These are phyloP conservation scores for Rhizopogon vesiculosus DNA, from an alignment of 768 basidiomycete species.

Conservation along the genomic window DNA sequence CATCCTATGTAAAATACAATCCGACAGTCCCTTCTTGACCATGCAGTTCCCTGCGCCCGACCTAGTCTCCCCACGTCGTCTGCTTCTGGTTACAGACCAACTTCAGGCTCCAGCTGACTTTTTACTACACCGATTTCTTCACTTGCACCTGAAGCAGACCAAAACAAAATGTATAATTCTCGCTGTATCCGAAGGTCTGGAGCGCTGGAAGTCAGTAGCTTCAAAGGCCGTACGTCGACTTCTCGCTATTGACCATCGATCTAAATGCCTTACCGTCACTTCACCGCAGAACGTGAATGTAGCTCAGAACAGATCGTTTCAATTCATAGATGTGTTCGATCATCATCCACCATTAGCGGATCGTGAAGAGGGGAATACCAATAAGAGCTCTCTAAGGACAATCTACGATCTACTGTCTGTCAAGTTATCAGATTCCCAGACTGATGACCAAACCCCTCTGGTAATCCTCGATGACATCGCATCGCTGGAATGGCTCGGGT, in stretches of 20 bases:
- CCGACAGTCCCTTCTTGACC: not conserved
- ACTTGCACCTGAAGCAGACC: constrained; percentile 46
- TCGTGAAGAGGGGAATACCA: constrained; percentile 4
- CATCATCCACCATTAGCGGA: constrained; percentile 22
- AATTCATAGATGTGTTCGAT: constrained; percentile 50
- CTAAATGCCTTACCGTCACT: not conserved
- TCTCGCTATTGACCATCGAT: not conserved
- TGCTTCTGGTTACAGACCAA: constrained; percentile 67
- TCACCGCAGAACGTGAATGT: constrained; percentile 28
- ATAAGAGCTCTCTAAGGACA: constrained; percentile 19
- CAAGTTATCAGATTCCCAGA: constrained; percentile 12
- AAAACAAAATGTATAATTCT: constrained; percentile 43
- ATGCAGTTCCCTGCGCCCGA: constrained; percentile 51
- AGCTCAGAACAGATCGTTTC: constrained; percentile 34
- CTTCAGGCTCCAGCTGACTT: constrained; percentile 71
- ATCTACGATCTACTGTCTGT: constrained; percentile 33
- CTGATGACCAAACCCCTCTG: constrained; percentile 24
- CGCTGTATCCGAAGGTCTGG: constrained; percentile 51
- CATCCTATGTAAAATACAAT: not conserved
- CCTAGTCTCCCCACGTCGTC: constrained; percentile 43
- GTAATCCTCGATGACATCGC: constrained; percentile 72
- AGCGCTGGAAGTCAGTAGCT: constrained; percentile 60
- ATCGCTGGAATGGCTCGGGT: constrained; percentile 69
- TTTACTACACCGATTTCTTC: constrained; percentile 52
- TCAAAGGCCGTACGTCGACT: constrained; percentile 53